Base-by-base conservation (phyloP, 768 basidiomycete species). In the Podaxis sp. region DNA sequence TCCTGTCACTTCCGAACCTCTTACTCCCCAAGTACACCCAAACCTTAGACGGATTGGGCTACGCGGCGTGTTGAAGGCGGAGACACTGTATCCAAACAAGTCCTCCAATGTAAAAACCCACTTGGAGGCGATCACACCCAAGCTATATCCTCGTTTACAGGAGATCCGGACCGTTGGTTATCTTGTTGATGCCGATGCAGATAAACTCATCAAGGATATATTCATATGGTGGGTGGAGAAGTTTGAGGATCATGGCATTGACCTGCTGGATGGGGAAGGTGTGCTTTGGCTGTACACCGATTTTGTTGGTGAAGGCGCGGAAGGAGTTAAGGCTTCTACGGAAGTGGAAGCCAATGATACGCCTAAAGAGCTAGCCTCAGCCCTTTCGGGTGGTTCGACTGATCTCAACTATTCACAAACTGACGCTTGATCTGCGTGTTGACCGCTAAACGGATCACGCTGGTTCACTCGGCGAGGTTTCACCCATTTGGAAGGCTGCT, bases 141-240 rank as follows among this genome's bases (percentile, higher is more conserved):
- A 71, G 41, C 73, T 76, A 57, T 83, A 80, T 66, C 83, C 84
- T 22, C 72, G 68, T 54, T 72, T 85, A 30, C 79, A 83, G 68
- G 69, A 77, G 37, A 74, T 84, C 28, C 77, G 80, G 63, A 83
- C 80, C 22, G 74, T 82, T 13, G 81, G 78, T 2, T 82, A 80
- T 67, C 68, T 82, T 48, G 81, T 80, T 20, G 82, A 81, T 24
- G 75, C 82, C 20, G 75, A 79, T 56, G 70, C 74, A 61, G 80
- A 83, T 67, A 66, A 64, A 44, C 64, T 78, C 54, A 75, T 79
- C 60, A 79, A 77, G 73, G 80, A 84, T 56, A 71, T 82, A 17
- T 84, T 83, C 66, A 82, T 84, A 33, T 81, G 80, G 79, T 85
- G 84, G 84, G 76, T 78, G 28, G 81, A 84, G 66, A 75, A 70